Base-by-base conservation (phyloP, 768 basidiomycete species). In the Phaffia tasmanica region DNA sequence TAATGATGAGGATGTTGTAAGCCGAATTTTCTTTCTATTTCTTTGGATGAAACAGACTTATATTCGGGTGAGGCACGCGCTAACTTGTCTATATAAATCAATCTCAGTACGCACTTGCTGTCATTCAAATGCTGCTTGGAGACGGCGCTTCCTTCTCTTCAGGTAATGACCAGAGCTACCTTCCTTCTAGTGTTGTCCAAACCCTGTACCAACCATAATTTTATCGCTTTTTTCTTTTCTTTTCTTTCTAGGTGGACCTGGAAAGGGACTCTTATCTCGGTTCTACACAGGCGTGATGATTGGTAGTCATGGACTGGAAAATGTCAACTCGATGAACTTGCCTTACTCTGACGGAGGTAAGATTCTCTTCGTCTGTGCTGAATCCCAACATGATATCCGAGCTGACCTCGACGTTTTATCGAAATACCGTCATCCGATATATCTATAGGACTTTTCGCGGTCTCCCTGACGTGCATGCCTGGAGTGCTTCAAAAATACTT, bases 141-240 rank as follows among this genome's bases (percentile, higher is more conserved):
- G 94, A 94, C 0, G 94, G 94, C 9, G 92, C 92, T 21, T 88
- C 86, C 75, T 99, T 99, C 81, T 95, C 92, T 47, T 94, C 94
- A 19, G 88, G 84, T 85, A 71, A 42, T 5, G 4, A 42, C 4
- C 35, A 42, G 11, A 42, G 35, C 35, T 42, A 42, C 35, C 50
- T 79, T 70, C 11, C 23, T 30, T 62, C 32, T 68, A 25, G 60
- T 7, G 16, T 1, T 42, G 19, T 25, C 48, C 30, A 18, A 16
- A n/a, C 46, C 59, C 5, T 50, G 47, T 2, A 29, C 30, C 29
- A 30, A n/a, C 16, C 21, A 5, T 14, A 14, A 58, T 30, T 47
- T 62, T 25, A 62, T 51, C 49, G 1, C 35, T 23, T 21, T 15
- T 23, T 23, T 50, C 21, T 19, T 16, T 1, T 23, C n/a, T 23